Evolutionary conservation across 768 basidiomycete genomes (phyloP).

Genomic region (Lentinula guzmanii): DNA sequence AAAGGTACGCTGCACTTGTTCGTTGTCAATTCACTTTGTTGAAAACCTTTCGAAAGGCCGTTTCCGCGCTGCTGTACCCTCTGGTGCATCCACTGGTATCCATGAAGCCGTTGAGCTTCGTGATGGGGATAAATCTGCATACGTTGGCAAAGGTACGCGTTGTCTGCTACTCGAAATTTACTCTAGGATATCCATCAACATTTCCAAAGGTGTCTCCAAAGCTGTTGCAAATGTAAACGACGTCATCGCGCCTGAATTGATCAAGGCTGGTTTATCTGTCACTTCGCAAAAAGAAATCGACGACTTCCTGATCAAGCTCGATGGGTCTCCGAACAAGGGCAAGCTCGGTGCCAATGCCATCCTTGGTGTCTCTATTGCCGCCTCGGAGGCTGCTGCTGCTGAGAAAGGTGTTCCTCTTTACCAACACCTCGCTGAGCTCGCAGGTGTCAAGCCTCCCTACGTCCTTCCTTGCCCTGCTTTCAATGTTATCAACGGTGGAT

Average conservation of each 20-base stretch:
- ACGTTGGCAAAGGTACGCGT: constrained; percentile 87
- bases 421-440: constrained; percentile 93
- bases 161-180: not conserved
- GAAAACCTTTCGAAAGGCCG: constrained; percentile 48
- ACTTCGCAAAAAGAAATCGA: constrained; percentile 94
- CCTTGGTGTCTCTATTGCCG: constrained; percentile 96
- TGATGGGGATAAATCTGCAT: constrained; percentile 88
- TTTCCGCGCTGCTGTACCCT: constrained; percentile 93
- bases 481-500: constrained; percentile 99
- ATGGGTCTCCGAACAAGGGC: constrained; percentile 97
- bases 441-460: constrained; percentile 92
- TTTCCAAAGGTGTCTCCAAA: constrained; percentile 75
- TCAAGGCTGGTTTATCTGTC: constrained; percentile 78
- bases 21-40: constrained; percentile 3
- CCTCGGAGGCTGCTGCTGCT: constrained; percentile 86
- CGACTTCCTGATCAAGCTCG: constrained; percentile 96
- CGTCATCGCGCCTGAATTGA: constrained; percentile 81
- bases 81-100: constrained; percentile 96
- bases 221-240: constrained; percentile 94
- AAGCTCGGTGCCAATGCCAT: constrained; percentile 99
- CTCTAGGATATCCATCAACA: not conserved
- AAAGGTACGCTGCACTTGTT: constrained; percentile 52
- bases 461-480: constrained; percentile 90
- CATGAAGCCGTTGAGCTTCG: constrained; percentile 99
- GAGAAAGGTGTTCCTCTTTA: constrained; percentile 96